These are phyloP conservation scores for Dryas alaskensis DNA, from an alignment of 306 rosid species.

Conservation along the genomic window DNA sequence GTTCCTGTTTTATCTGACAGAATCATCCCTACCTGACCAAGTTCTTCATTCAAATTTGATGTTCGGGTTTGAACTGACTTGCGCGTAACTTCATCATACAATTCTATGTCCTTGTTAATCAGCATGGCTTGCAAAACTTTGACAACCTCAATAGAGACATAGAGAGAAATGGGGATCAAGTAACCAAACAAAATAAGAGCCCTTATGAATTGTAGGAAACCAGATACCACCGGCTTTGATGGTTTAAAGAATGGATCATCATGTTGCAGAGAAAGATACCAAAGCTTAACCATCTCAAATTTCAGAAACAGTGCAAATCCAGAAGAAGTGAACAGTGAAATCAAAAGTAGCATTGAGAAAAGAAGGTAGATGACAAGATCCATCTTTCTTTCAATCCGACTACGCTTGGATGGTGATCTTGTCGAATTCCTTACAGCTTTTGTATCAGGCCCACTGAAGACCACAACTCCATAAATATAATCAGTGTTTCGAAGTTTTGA, in stretches of 20 bases:
- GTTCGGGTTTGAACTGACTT: conserved; percentile 30
- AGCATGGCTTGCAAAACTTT: conserved; percentile 36
- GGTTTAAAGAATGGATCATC: background rate
- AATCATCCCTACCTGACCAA: conserved; percentile 39
- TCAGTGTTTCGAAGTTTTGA: conserved; percentile 36
- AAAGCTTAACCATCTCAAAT: conserved; percentile 15
- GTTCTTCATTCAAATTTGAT: conserved; percentile 34
- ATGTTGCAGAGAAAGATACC: conserved; percentile 28
- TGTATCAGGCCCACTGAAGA: conserved; percentile 32
- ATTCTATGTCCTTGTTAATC: conserved; percentile 32
- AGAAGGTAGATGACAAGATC: conserved; percentile 31
- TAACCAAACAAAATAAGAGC: conserved; percentile 37
- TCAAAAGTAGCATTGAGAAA: conserved; percentile 25
- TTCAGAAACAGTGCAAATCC: conserved; percentile 20
- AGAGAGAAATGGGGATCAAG: conserved; percentile 40
- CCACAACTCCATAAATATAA: conserved; percentile 29
- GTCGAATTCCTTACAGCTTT: conserved; percentile 33
- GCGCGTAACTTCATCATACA: conserved; percentile 28
- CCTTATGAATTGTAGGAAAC: conserved; percentile 24
- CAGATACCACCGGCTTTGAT: conserved; percentile 8
- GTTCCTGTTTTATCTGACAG: conserved; percentile 38
- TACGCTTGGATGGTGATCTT: conserved; percentile 32
- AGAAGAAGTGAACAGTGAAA: conserved; percentile 22
- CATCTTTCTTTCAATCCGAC: conserved; percentile 36
- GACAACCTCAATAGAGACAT: conserved; percentile 39